phyloP scores from a whole-genome alignment of 2,329 filamentous ascomycete genomes.

The Chalaropsis thielavioides region DNA sequence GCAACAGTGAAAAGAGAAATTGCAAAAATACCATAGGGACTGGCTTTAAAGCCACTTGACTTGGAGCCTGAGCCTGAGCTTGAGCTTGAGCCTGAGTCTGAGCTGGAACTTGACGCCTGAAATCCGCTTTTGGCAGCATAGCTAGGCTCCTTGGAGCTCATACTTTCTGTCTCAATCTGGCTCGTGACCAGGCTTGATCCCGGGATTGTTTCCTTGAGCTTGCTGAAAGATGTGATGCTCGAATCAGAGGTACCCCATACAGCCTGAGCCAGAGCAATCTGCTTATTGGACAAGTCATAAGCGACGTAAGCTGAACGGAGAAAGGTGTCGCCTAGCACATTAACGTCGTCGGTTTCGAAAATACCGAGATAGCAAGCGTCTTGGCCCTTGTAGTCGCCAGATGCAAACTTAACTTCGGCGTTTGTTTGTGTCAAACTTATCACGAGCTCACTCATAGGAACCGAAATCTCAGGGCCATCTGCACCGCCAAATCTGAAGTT shows the following conservation, averaged over 20 bases:
- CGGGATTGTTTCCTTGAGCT: constrained; percentile 35
- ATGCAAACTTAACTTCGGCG: constrained; percentile 22
- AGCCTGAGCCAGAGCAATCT: constrained; percentile 40
- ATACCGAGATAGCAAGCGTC: constrained; percentile 42
- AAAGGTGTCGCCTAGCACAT: constrained; percentile 43
- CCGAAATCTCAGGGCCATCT: constrained; percentile 35
- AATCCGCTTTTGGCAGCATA: constrained; percentile 13
- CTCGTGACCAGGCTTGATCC: constrained; percentile 2
- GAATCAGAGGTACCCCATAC: constrained; percentile 39
- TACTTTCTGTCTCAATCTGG: background rate
- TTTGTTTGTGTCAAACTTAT: constrained; percentile 29
- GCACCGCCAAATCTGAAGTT: constrained; percentile 39
- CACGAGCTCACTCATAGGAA: constrained; percentile 43
- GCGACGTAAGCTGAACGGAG: constrained; percentile 46
- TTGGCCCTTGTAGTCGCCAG: constrained; percentile 31
- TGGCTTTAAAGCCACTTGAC: background rate
- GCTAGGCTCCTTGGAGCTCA: background rate
- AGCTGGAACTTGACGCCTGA: background rate
- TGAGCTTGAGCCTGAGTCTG: background rate
- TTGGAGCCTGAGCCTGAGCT: background rate
- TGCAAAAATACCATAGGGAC: background rate
- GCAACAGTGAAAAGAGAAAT: background rate
- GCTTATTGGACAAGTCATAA: constrained; percentile 44
- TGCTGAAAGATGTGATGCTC: constrained; percentile 37
- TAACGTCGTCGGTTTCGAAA: constrained; percentile 31